Base-by-base conservation (phyloP, 2,329 filamentous ascomycete species). In the Fusarium setosum region DNA sequence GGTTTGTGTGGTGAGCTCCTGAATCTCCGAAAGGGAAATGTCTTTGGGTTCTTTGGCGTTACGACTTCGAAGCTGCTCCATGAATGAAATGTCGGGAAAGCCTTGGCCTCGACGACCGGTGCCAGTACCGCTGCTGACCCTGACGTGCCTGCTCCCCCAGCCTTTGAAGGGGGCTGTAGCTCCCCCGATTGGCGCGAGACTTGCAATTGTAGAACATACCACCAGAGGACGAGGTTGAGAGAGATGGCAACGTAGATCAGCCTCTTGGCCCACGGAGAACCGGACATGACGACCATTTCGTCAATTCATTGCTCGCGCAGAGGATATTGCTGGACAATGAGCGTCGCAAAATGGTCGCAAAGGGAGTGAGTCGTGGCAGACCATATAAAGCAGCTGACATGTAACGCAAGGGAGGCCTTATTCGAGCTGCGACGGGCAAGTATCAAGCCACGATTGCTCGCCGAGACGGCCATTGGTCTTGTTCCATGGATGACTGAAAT, bases 1-100 rank as follows among this genome's bases (percentile, higher is more conserved):
- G 72, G 70, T 8, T 52, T 68, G n/a, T 61, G 68, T 3, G 70
- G 64, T 2, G 72, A 69, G 18, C 56, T 67, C n/a, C 69, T 73
- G 32, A 70, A 74, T 5, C 51, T 56, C 20, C 70, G 70, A 18
- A 58, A 73, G 1, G 65, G 44, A 47, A 65, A 74, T 0, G 55
- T 56, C 15, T 55, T 50, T 0, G 51, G 48, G 9, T 63, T 61
- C 20, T 44, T 51, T 1, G 65, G 70, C 13, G 21, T 54, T 6
- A 63, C 26, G 5, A 73, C n/a, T 7, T 71, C 48, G 13, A 74
- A 59, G 31, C 63, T 63, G 5, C 67, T 57, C 52, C 64, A 65
- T 3, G 71, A 72, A 4, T 59, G 35, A 10, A 70, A 60, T 3
- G 15, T 29, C 8, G 52, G 65, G 17, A 59, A 15, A 3, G 45